Conservation (phyloP, 1,139 yeast genomes). For the Taphrina betulina region DNA sequence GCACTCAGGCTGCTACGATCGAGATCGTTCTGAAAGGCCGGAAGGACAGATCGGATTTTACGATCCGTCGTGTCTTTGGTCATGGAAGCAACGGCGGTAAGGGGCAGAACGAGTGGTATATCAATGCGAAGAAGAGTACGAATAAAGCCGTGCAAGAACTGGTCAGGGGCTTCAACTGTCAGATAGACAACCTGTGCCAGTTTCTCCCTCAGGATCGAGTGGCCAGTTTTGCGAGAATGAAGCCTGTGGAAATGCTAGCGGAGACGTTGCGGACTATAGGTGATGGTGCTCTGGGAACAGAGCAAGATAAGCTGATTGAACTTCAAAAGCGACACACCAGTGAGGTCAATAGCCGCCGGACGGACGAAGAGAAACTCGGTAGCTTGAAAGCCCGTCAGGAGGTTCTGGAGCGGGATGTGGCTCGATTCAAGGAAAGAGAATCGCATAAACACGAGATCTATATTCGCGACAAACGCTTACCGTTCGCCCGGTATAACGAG, state of each 20-base stretch:
- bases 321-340: slow-evolving; percentile 49
- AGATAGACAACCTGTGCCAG: slow-evolving; percentile 87
- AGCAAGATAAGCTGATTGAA: slow-evolving; percentile 59
- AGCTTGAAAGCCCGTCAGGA: slow-evolving; percentile 47
- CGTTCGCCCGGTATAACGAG: slow-evolving; percentile 36
- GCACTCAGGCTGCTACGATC: slow-evolving; percentile 56
- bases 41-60: slow-evolving; percentile 44
- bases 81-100: slow-evolving; percentile 14
- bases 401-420: slow-evolving; percentile 38
- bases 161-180: slow-evolving; percentile 63
- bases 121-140: slow-evolving; percentile 52
- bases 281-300: slow-evolving; percentile 55
- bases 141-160: slow-evolving; percentile 53
- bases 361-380: slow-evolving; percentile 38
- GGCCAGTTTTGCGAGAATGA: slow-evolving; percentile 81
- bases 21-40: slow-evolving; percentile 63
- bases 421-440: slow-evolving; percentile 39
- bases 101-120: slow-evolving; percentile 55
- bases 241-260: slow-evolving; percentile 68
- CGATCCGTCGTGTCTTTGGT: slow-evolving; percentile 48
- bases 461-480: slow-evolving; percentile 32
- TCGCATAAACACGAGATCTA: slow-evolving; percentile 33
- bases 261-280: slow-evolving; percentile 86
- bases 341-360: slow-evolving; percentile 36
- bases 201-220: slow-evolving; percentile 95